Conservation (phyloP, 345 rosid species). For the Diplotaxis tenuifolia region DNA sequence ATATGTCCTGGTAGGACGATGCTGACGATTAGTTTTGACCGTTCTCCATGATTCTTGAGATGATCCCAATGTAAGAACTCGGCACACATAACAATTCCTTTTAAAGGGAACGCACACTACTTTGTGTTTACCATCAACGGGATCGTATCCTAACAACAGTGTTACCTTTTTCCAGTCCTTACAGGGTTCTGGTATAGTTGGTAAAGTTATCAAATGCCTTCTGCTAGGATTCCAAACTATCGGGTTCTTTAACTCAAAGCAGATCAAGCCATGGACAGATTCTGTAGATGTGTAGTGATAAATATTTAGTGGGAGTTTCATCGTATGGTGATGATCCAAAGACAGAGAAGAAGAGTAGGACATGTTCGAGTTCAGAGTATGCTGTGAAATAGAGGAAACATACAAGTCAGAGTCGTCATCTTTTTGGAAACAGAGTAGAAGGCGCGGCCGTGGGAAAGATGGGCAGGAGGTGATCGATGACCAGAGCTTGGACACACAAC, state of each 20-base stretch:
- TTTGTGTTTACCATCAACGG: background rate
- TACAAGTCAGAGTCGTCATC: background rate
- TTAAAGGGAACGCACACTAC: background rate
- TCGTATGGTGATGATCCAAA: background rate
- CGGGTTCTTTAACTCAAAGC: background rate
- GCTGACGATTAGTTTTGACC: background rate
- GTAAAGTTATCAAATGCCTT: background rate
- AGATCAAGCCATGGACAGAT: background rate
- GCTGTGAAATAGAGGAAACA: background rate
- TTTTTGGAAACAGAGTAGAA: background rate
- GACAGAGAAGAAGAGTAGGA: background rate
- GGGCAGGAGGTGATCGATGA: background rate
- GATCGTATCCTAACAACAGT: conserved; percentile 9
- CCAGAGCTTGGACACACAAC: background rate
- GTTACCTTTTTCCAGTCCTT: background rate
- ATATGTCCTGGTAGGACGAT: background rate
- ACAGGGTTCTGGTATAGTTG: background rate
- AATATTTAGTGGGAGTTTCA: background rate
- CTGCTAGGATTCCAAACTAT: conserved; percentile 7
- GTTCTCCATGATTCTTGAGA: background rate
- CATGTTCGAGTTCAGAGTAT: background rate
- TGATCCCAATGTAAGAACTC: background rate
- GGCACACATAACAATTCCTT: background rate
- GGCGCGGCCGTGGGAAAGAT: background rate
- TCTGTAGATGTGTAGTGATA: background rate